Conservation (phyloP, 2,329 filamentous ascomycete species). For the Fusarium camptoceras region DNA sequence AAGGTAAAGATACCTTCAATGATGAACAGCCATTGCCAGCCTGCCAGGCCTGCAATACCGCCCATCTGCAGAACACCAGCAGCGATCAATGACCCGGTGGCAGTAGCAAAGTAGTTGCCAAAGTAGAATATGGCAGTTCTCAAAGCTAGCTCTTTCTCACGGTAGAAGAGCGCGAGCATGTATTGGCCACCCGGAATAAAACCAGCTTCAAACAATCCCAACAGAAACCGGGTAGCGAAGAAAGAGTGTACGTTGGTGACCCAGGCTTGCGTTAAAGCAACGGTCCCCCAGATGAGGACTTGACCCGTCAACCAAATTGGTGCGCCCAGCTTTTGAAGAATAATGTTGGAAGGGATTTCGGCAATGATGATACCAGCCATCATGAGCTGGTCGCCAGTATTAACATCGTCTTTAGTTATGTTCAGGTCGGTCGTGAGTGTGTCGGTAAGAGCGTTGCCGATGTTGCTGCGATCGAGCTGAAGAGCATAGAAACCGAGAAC, state of each 20-base stretch:
- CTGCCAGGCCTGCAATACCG: conserved; percentile 23
- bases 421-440: conserved; percentile 59
- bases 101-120: conserved; percentile 40
- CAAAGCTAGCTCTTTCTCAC: conserved; percentile 22
- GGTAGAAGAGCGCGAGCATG: conserved; percentile 34
- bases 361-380: conserved; percentile 61
- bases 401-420: conserved; percentile 62
- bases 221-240: conserved; percentile 29
- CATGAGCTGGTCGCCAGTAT: conserved; percentile 61
- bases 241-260: conserved; percentile 27
- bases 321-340: conserved; percentile 34
- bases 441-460: conserved; percentile 63
- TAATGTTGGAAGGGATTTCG: conserved; percentile 46
- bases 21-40: conserved; percentile 41
- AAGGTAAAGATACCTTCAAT: conserved; percentile 39
- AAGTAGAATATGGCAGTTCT: conserved; percentile 37
- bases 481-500: conserved; percentile 60
- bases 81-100: conserved; percentile 28
- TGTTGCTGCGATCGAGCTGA: conserved; percentile 52
- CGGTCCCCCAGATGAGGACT: conserved; percentile 32
- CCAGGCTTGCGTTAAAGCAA: conserved; percentile 34
- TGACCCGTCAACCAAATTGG: conserved; percentile 38
- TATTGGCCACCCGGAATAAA: conserved; percentile 36
- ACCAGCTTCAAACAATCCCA: conserved; percentile 32
- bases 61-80: conserved; percentile 38